Conservation (phyloP, 768 basidiomycete species). For the Pisolithus tinctorius region DNA sequence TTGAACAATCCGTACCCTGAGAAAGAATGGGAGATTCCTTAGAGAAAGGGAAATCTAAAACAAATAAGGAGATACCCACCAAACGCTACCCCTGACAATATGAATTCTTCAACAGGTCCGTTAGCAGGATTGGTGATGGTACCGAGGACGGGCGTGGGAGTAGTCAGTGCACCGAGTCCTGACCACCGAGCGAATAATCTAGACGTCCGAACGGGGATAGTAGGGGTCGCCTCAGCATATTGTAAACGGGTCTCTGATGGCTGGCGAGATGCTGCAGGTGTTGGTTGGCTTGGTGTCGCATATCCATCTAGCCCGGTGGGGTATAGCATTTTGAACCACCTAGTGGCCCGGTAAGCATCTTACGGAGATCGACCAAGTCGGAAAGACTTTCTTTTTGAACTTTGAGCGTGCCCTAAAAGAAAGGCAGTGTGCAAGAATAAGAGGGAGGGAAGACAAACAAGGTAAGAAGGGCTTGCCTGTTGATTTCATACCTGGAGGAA, state of each 20-base stretch:
- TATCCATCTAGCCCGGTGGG: conserved; percentile 49
- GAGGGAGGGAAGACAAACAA: conserved; percentile 4
- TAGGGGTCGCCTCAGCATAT: conserved; percentile 10
- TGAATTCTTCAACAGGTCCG: conserved; percentile 63
- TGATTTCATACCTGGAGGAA: conserved; percentile 37
- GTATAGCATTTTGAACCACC: conserved; percentile 61
- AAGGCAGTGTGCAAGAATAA: not conserved
- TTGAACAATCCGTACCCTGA: conserved; percentile 65
- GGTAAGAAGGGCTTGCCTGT: conserved; percentile 36
- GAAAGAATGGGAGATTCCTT: not conserved
- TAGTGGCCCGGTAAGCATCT: conserved; percentile 16
- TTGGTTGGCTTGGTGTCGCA: conserved; percentile 30
- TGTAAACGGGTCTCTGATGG: conserved; percentile 19
- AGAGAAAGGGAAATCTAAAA: not conserved
- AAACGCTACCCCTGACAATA: conserved; percentile 72
- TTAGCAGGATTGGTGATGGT: conserved; percentile 28
- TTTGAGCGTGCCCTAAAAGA: conserved; percentile 57
- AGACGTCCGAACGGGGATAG: conserved; percentile 13
- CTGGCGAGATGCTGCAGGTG: conserved; percentile 30
- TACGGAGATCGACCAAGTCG: not conserved
- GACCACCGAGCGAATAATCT: conserved; percentile 37
- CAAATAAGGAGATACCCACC: conserved; percentile 34
- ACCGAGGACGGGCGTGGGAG: conserved; percentile 9
- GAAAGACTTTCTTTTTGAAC: conserved; percentile 51
- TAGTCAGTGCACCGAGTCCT: conserved; percentile 10